Percentiles rank a stretch among this genome's conserved stretches.
These are phyloP conservation scores for Edaphochlamys debaryana DNA, from an alignment of 139 green algal species.

Conservation along the genomic window DNA sequence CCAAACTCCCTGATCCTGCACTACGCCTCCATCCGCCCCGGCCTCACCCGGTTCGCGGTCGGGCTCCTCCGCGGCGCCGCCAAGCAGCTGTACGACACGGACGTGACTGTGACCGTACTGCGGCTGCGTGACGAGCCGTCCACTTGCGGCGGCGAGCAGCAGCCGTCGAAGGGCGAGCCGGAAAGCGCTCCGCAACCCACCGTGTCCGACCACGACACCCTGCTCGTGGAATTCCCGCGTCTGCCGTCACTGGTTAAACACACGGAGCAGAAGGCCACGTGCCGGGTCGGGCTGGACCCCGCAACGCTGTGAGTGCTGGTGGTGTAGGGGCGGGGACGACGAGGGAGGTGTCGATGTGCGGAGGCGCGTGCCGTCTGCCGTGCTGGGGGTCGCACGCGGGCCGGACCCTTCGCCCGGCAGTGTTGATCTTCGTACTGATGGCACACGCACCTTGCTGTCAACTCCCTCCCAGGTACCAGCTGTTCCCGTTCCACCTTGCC, in stretches of 20 bases:
- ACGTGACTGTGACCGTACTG: background rate
- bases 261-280: background rate
- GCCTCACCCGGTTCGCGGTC: conserved; percentile 19
- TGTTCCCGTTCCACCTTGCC: conserved; percentile 33
- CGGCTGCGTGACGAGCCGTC: background rate
- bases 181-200: too few species aligned
- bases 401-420: too few species aligned
- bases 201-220: conserved; percentile 8
- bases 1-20: conserved; percentile 16
- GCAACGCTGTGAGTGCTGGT: conserved; percentile 12
- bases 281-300: conserved; percentile 1
- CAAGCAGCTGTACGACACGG: conserved; percentile 3
- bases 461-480: background rate
- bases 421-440: too few species aligned
- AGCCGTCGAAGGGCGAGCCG: too few species aligned
- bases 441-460: too few species aligned
- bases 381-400: background rate
- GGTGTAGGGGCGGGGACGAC: too few species aligned
- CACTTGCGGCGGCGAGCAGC: too few species aligned
- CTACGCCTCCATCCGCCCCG: conserved; percentile 8
- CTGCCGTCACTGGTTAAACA: background rate
- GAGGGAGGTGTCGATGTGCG: too few species aligned
- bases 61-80: conserved; percentile 25
- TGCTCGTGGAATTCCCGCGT: background rate
- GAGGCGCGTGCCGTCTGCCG: too few species aligned